Conservation (phyloP, 768 basidiomycete genomes). For the Lanmaoa rubissima region DNA sequence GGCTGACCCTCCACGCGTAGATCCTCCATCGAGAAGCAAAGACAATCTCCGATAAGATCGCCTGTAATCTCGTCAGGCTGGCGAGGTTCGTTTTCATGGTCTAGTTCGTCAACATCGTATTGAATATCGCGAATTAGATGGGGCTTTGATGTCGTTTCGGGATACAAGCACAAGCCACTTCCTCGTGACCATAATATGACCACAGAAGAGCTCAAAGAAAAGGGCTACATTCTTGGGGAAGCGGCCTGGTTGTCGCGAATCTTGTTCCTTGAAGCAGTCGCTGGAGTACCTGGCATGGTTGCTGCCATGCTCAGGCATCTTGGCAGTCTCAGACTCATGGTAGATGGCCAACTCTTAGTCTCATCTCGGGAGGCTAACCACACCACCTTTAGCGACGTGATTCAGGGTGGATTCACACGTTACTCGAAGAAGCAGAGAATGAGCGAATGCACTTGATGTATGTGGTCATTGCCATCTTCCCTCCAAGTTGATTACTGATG, state of each 20-base stretch:
- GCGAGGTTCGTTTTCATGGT: slow-evolving; percentile 37
- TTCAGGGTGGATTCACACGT: slow-evolving; percentile 85
- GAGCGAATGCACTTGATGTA: slow-evolving; percentile 95
- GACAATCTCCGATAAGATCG: slow-evolving; percentile 72
- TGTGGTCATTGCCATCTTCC: slow-evolving; percentile 2
- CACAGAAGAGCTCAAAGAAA: slow-evolving; percentile 68
- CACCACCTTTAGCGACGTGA: slow-evolving; percentile 43
- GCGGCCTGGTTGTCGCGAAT: slow-evolving; percentile 72
- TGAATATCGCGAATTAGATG: slow-evolving; percentile 36
- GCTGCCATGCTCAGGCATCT: slow-evolving; percentile 86
- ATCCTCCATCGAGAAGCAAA: slow-evolving; percentile 67
- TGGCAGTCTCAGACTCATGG: slow-evolving; percentile 84
- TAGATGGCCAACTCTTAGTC: slow-evolving; percentile 32
- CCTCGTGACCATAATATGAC: slow-evolving; percentile 63
- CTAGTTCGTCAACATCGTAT: slow-evolving; percentile 1
- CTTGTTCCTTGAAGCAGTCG: slow-evolving; percentile 81
- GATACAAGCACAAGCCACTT: slow-evolving; percentile 75
- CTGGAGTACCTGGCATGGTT: slow-evolving; percentile 97
- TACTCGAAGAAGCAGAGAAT: slow-evolving; percentile 93
- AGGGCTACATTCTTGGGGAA: slow-evolving; percentile 72
- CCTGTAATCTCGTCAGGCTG: slow-evolving; percentile 58
- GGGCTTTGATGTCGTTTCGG: slow-evolving; percentile 80
- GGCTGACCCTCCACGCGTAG: slow-evolving; percentile 34
- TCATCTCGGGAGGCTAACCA: slow-evolving; percentile 8
- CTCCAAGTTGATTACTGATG: slow-evolving; percentile 11